Evolutionary conservation across 805 yeast species (phyloP).

Genomic region (Teunomyces atbi): DNA sequence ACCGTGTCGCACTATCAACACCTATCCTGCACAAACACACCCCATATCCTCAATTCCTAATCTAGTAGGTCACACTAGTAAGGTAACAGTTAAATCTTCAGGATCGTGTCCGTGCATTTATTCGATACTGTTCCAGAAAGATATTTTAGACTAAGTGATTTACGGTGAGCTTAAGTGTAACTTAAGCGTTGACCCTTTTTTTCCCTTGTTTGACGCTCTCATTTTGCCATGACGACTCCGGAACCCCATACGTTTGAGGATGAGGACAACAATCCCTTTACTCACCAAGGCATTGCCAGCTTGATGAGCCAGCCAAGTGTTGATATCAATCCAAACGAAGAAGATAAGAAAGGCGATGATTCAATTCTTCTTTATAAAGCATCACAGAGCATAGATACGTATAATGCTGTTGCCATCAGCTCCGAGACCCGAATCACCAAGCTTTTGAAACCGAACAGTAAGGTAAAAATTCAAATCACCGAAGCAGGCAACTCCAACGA

Average conservation of each 20-base stretch:
- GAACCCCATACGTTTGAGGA: constrained; percentile 9
- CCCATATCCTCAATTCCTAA: background rate
- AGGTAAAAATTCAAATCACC: constrained; percentile 45
- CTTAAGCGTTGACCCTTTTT: too few species aligned
- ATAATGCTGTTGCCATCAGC: constrained; percentile 29
- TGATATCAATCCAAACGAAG: constrained; percentile 7
- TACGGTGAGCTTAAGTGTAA: too few species aligned
- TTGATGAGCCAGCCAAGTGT: constrained; percentile 14
- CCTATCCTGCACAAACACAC: background rate
- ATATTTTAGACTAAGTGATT: too few species aligned
- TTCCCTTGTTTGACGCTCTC: too few species aligned
- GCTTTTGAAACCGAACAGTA: constrained; percentile 28
- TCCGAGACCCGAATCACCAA: constrained; percentile 37
- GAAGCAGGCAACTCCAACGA: constrained; percentile 89
- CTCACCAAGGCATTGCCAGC: constrained; percentile 28
- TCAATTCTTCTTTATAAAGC: constrained; percentile 30
- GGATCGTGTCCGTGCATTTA: background rate
- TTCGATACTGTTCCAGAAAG: background rate
- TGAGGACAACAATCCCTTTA: constrained; percentile 41
- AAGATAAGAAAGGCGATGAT: constrained; percentile 25
- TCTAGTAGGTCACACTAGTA: background rate
- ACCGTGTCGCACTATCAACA: background rate
- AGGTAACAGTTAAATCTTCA: background rate
- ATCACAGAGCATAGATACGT: constrained; percentile 10
- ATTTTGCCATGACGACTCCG: background rate